Evolutionary conservation across 2,329 filamentous ascomycete species (phyloP).

Genomic region (Colletotrichum horii): DNA sequence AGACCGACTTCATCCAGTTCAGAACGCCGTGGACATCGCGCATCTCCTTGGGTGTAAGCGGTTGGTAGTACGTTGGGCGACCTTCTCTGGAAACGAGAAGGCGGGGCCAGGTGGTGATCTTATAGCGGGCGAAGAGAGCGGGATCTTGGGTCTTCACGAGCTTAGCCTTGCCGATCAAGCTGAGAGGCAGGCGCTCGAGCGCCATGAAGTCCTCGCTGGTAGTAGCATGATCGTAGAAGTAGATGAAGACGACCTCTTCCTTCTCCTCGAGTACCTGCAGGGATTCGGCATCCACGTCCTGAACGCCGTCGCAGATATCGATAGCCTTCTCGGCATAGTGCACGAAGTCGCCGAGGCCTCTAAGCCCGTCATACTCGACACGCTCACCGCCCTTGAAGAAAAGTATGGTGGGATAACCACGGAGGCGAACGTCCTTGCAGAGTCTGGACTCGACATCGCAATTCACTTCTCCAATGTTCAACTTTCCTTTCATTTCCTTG

Average conservation of each 20-base stretch:
- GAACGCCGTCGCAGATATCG: slow-evolving; percentile 76
- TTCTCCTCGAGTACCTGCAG: slow-evolving; percentile 88
- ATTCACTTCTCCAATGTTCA: slow-evolving; percentile 96
- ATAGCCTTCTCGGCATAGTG: slow-evolving; percentile 87
- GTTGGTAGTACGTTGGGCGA: slow-evolving; percentile 87
- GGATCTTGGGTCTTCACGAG: slow-evolving; percentile 89
- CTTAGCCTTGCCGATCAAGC: slow-evolving; percentile 88
- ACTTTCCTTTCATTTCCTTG: slow-evolving; percentile 85
- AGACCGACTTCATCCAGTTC: slow-evolving; percentile 94
- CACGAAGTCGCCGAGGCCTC: slow-evolving; percentile 89
- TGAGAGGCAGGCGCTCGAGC: slow-evolving; percentile 84
- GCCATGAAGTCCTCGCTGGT: slow-evolving; percentile 91
- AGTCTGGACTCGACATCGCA: slow-evolving; percentile 84
- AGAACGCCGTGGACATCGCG: slow-evolving; percentile 80
- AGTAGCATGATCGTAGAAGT: slow-evolving; percentile 97
- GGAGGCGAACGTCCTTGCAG: slow-evolving; percentile 88
- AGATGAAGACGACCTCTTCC: slow-evolving; percentile 95
- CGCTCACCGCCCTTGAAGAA: slow-evolving; percentile 93
- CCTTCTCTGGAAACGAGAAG: slow-evolving; percentile 89
- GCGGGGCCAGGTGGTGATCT: slow-evolving; percentile 96
- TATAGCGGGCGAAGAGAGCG: slow-evolving; percentile 80
- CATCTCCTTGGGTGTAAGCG: slow-evolving; percentile 89
- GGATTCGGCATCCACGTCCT: slow-evolving; percentile 76
- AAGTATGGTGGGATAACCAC: slow-evolving; percentile 85
- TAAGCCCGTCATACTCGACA: slow-evolving; percentile 90